These are phyloP conservation scores for Penicillium macrosclerotiorum DNA, from an alignment of 495 filamentous ascomycete species.

Conservation along the genomic window DNA sequence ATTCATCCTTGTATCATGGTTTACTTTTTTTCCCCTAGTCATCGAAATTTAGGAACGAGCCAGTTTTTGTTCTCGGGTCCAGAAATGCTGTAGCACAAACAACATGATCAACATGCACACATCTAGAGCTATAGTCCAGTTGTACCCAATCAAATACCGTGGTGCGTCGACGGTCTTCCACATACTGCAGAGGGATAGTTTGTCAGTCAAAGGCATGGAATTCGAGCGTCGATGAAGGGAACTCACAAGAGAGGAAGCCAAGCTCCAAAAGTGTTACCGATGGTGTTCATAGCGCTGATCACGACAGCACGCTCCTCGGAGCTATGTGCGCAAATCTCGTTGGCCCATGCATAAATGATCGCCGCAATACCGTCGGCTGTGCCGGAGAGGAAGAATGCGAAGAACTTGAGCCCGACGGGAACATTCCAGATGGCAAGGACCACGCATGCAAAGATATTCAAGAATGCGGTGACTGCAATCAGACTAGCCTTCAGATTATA, in stretches of 20 bases:
- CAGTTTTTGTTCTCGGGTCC: conserved; percentile 17
- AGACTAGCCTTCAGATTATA: conserved; percentile 37
- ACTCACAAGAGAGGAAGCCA: conserved; percentile 28
- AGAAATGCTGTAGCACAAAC: conserved; percentile 20
- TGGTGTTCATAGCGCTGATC: conserved; percentile 51
- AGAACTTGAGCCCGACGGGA: conserved; percentile 45
- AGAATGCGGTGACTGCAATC: conserved; percentile 37
- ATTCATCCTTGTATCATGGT: not conserved
- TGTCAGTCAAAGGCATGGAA: not conserved
- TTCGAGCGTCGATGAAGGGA: not conserved
- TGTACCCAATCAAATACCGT: conserved; percentile 27
- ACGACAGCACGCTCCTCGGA: conserved; percentile 58
- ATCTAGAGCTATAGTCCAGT: conserved; percentile 27
- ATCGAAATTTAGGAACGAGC: not conserved
- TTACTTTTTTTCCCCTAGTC: not conserved
- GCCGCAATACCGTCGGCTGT: conserved; percentile 27
- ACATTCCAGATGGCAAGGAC: conserved; percentile 49
- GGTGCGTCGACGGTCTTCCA: conserved; percentile 31
- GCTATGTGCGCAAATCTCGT: conserved; percentile 54
- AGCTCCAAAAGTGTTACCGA: conserved; percentile 46
- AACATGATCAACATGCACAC: conserved; percentile 29
- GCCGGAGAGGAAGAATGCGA: conserved; percentile 40
- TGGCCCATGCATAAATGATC: conserved; percentile 44
- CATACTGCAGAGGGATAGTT: conserved; percentile 11
- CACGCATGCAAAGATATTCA: conserved; percentile 34